A percentile compares a stretch with the other conserved stretches of the same genome.
Evolutionary conservation across 352 stramenopile genomes (phyloP).

Genomic region (Globisporangium viniferum): DNA sequence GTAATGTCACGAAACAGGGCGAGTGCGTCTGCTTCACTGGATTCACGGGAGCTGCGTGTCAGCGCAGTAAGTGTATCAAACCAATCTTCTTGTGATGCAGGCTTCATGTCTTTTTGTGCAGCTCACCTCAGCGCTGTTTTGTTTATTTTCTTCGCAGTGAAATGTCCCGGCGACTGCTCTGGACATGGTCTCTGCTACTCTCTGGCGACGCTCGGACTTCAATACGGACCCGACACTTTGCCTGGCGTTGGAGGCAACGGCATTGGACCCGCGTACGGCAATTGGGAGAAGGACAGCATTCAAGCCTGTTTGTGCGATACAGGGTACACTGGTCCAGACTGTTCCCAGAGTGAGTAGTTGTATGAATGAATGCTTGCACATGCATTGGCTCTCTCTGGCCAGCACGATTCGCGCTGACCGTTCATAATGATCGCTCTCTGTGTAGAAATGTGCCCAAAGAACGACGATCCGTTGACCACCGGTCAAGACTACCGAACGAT

Average conservation of each 20-base stretch:
- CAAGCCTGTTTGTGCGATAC: constrained; percentile 79
- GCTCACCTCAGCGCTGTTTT: not conserved
- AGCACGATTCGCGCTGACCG: not conserved
- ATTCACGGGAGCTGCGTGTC: constrained; percentile 56
- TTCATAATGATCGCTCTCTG: not conserved
- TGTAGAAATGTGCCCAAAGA: constrained; percentile 81
- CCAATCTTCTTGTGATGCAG: not conserved
- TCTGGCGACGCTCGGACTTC: constrained; percentile 38
- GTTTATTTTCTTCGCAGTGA: constrained; percentile 26
- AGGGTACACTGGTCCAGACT: constrained; percentile 82
- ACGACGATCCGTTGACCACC: constrained; percentile 81
- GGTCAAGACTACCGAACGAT: constrained; percentile 61
- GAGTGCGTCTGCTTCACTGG: constrained; percentile 56
- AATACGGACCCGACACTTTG: constrained; percentile 44
- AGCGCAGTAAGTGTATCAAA: constrained; percentile 45
- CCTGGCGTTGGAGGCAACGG: constrained; percentile 36
- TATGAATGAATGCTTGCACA: not conserved
- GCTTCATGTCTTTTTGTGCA: not conserved
- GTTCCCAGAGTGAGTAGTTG: constrained; percentile 54
- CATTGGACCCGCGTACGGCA: constrained; percentile 59
- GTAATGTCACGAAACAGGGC: constrained; percentile 23
- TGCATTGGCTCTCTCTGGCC: not conserved
- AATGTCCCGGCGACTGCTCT: constrained; percentile 58
- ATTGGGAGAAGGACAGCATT: constrained; percentile 85
- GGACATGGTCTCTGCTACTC: constrained; percentile 64